Base-by-base conservation (phyloP, 495 filamentous ascomycete genomes). In the Penicillium diatomitis region DNA sequence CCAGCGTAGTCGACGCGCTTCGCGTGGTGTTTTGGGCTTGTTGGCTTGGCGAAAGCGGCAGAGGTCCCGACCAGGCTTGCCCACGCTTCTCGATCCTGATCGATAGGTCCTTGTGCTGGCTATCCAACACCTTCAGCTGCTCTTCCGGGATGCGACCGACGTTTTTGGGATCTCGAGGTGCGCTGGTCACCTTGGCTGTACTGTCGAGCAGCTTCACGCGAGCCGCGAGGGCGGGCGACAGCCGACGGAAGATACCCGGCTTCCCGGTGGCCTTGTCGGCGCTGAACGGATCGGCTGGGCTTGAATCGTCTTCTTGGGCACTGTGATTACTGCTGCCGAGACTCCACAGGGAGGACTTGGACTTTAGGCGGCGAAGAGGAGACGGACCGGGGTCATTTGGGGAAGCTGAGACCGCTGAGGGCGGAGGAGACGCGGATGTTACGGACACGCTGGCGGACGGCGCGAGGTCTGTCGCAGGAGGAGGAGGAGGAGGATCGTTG, bases 81-180 rank as follows among this genome's bases (percentile, higher is more conserved):
- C 83, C 82, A 52, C 73, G 78, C 55, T 72, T 76, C 62, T 78
- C 73, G 56, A 85, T 62, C 46, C 67, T 72, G 38, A 71, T 64
- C 5, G 82, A 81, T 52, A 71, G 68, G 46, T 75, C 66, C 46
- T 79, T 77, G 52, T 86, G 81, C 6, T 75, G 70, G 55, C 69
- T 75, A 54, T 87, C 83, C 29, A 87, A 71, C 49, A 82, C 77
- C 52, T 82, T 77, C 34, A 91, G 69, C 38, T 88, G 82, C 47
- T 84, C 77, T 66, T 87, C 81, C 5, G 85, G 81, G 8, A 91
- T 84, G 44, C 85, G 79, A 50, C 87, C 87, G 48, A 88, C 73
- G 49, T 73, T 58, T 42, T 77, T 75, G 47, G 65, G 61, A 43
- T 59, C 58, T 41, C 59, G 62, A 27, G 60, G 64, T 11, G 63